Evolutionary conservation across 108 stramenopile genomes (phyloP).

Genomic region (Fragilaria radians): DNA sequence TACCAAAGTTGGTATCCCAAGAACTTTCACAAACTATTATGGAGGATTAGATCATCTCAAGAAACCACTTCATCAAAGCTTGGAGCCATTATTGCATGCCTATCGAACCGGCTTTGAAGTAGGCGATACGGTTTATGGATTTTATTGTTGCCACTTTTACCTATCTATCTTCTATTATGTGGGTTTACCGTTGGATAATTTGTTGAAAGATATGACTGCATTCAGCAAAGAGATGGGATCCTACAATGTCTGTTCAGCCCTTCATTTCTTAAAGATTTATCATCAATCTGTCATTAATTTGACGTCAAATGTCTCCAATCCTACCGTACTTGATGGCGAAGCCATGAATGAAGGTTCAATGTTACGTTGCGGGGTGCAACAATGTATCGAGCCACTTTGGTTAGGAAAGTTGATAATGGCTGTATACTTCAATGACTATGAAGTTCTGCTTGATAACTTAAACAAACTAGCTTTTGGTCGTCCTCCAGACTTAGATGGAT

Average conservation of each 20-base stretch:
- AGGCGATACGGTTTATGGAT: slow-evolving; percentile 16
- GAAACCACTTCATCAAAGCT: slow-evolving; percentile 13
- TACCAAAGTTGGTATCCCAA: too few species aligned
- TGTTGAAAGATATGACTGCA: slow-evolving; percentile 16
- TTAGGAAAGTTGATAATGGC: too few species aligned
- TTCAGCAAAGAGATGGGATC: slow-evolving; percentile 13
- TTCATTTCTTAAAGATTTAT: slow-evolving; percentile 12
- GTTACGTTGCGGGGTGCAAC: too few species aligned
- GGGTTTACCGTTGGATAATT: slow-evolving; percentile 22
- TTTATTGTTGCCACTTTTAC: slow-evolving; percentile 11
- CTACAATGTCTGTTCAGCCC: slow-evolving; percentile 9
- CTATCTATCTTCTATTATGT: slow-evolving; percentile 10
- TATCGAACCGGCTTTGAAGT: slow-evolving; percentile 10
- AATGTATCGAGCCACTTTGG: too few species aligned
- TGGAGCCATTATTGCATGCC: slow-evolving; percentile 25
- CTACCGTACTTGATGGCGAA: slow-evolving; percentile 15
- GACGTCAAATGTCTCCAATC: slow-evolving; percentile 14
- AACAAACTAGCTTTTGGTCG: too few species aligned
- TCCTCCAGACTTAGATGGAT: too few species aligned
- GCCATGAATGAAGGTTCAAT: too few species aligned
- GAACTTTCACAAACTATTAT: too few species aligned
- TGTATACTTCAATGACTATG: too few species aligned
- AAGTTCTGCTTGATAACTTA: too few species aligned
- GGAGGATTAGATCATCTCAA: slow-evolving; percentile 2
- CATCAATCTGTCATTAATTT: slow-evolving; percentile 22